Base-by-base conservation (phyloP, 495 filamentous ascomycete genomes). In the Aspergillus bertholletiae region DNA sequence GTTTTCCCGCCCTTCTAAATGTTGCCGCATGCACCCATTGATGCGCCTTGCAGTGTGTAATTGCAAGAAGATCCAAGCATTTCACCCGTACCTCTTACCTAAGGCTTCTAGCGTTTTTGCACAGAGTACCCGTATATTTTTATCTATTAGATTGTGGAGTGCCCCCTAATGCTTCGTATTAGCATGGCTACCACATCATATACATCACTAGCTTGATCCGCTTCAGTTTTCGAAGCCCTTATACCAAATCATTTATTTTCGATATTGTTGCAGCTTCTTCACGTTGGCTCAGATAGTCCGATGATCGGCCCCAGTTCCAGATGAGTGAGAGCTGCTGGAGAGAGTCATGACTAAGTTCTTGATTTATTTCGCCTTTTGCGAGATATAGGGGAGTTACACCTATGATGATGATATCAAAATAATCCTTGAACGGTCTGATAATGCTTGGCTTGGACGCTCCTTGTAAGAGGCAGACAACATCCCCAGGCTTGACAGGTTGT, bases 361-460 rank as follows among this genome's bases (percentile, higher is more conserved):
- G n/a, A n/a, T n/a, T n/a, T n/a, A n/a, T n/a, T n/a, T n/a, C n/a
- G n/a, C n/a, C n/a, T n/a, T n/a, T n/a, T n/a, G n/a, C n/a, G n/a
- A n/a, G n/a, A n/a, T 32, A 12, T 32, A 32, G 8, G 13, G 30
- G 30, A 32, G 30, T 46, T 2, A 46, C 7, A 13, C 22, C 21
- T 15, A 7, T 26, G 11, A 26, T 49, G 4, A 49, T 35, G 5
- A 49, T 13, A 1, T 3, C 30, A 30, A 49, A 32, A 32, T 34
- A 30, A 22, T 17, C 27, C n/a, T 17, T 39, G 8, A 18, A 24
- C 22, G 18, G 17, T 51, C 49, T 39, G 21, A 40, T 18, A 39
- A 51, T 51, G 35, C 35, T 51, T 30, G 49, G 32, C 3, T 41
- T 13, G 9, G 49, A 51, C 9, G 32, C n/a, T 1, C 49, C 49